Evolutionary conservation across 1,284 basidiomycete species (phyloP), one percentile per base, ranked within the genome.

Genomic region (Macrocybe sp.): DNA sequence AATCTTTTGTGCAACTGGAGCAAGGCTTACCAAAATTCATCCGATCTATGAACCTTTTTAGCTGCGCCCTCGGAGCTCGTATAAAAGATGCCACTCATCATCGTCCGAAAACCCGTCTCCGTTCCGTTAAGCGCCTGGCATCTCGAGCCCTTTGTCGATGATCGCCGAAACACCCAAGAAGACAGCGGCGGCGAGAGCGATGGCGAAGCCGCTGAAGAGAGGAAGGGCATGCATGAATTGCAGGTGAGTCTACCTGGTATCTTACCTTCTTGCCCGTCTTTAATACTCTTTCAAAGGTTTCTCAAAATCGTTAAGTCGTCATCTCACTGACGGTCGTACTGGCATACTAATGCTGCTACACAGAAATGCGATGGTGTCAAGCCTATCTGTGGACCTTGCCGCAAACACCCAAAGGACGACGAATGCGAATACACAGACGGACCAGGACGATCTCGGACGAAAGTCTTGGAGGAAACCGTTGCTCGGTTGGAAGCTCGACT

Each of bases 281-380:
- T 41, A 12, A 4, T 16, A n/a, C 38, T 28, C 12, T 28, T 10
- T 37, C 35, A 40, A 56, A 77, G 79, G 55, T 77, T 78, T 62
- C 66, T 80, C 43, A 82, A 82, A 62, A 80, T 83, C 65, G 79
- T 81, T 54, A 46, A n/a, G 66, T 68, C 41, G 8, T 45, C 10
- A 22, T 45, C 50, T 32, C 47, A 48, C 40, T 41, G 34, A 37
- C 28, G 32, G 40, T 37, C 34, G 34, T 39, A 28, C 8, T 46
- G 36, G 33, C 41, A 52, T 8, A 53, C 46, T 28, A 37, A 14
- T 29, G 46, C 29, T 22, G 22, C 35, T 12, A 28, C 49, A 7
- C 38, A 75, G 73, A 74, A 72, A 69, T 75, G 73, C 52, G 73
- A 75, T 47, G 73, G 72, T 29, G 56, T 57, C 6, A 73, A 69